Conservation (phyloP, 306 rosid species). For the Herpetospermum pedunculosum region DNA sequence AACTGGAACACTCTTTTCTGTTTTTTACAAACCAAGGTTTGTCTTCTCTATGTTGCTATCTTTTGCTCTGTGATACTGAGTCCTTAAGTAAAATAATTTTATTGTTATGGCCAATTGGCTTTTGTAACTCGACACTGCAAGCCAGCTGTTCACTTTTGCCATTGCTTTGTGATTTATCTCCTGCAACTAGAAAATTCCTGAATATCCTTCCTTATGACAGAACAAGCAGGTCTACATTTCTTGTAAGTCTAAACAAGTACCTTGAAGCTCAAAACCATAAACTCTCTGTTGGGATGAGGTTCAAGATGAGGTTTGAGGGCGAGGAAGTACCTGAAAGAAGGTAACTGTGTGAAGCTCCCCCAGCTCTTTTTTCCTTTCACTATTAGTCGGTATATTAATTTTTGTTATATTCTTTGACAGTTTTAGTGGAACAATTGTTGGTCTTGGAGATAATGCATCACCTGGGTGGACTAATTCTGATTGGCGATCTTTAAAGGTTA, state of each 20-base stretch:
- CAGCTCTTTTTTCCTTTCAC: neutral
- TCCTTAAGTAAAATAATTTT: neutral
- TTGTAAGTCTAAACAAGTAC: slow-evolving; percentile 84
- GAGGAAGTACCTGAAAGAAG: slow-evolving; percentile 99
- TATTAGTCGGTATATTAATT: neutral
- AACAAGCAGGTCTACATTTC: slow-evolving; percentile 91
- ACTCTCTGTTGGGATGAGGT: slow-evolving; percentile 96
- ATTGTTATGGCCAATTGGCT: neutral
- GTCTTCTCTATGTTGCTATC: slow-evolving; percentile 3
- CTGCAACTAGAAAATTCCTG: slow-evolving; percentile 5
- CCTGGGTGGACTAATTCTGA: slow-evolving; percentile 85
- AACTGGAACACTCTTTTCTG: slow-evolving; percentile 82
- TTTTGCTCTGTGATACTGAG: neutral
- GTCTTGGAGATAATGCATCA: slow-evolving; percentile 67
- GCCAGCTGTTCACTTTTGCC: neutral
- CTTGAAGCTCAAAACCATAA: slow-evolving; percentile 83
- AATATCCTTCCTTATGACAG: slow-evolving; percentile 30
- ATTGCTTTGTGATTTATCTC: neutral
- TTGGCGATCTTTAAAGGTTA: slow-evolving; percentile 91
- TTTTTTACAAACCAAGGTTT: slow-evolving; percentile 94
- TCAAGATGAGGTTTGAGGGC: slow-evolving; percentile 96
- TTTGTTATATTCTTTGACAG: slow-evolving; percentile 28
- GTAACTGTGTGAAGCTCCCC: slow-evolving; percentile 18
- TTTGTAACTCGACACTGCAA: neutral
- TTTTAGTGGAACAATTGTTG: slow-evolving; percentile 97